Base-by-base conservation (phyloP, 345 rosid species). In the Brassica cretica region DNA sequence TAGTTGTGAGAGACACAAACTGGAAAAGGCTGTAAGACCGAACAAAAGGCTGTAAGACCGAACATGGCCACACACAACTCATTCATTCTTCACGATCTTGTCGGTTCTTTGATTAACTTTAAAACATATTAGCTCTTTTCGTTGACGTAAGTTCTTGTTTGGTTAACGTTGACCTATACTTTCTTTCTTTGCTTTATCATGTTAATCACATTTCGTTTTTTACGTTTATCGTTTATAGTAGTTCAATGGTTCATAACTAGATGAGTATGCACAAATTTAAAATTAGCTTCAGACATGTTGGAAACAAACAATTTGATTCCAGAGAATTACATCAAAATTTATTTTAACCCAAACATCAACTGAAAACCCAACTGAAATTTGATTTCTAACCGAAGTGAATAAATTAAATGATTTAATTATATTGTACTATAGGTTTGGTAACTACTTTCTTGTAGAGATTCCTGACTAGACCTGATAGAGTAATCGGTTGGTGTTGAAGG, bases 11-110 rank as follows among this genome's bases (percentile, higher is more conserved):
- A 15, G 60, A 37, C 14, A 29, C 21, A 66, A 44, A 66, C 37
- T 72, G 62, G 81, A 78, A 30, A 78, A 78, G 61, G 72, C 68
- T 78, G 76, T 65, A 78, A 41, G n/a, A n/a, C n/a, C n/a, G n/a
- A n/a, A n/a, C n/a, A 78, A 30, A 78, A 78, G 61, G 72, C 68
- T 78, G 77, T 66, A 78, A 44, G 81, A 58, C 29, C 53, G 73
- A 72, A 66, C 73, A 78, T 78, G 77, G 77, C 77, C 76, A 71
- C 71, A 71, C 66, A 71, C 70, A 77, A 71, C 72, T 64, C 51
- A 70, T 70, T 33, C 58, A 24, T 7, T 56, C 21, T 39, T 71
- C 76, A 71, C 72, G 76, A 53, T 71, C 51, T 53, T 77, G 72
- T 77, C 71, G 76, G 71, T 77, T 71, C 59, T 70, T 64, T 55